Evolutionary conservation across 1,284 basidiomycete genomes (phyloP).

Genomic region (Boletus sp.): DNA sequence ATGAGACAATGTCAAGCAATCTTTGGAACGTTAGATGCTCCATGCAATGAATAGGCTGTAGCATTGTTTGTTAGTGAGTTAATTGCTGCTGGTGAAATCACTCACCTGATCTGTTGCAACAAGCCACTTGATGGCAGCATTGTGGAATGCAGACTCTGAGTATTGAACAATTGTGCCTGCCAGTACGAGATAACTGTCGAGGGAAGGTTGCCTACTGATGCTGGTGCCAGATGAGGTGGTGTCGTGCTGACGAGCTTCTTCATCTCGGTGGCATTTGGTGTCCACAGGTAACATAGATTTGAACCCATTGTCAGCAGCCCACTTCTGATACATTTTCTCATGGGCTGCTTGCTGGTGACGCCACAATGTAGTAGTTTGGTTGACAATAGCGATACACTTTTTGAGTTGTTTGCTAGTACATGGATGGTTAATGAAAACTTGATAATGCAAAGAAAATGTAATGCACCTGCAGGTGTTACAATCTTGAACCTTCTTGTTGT

Average conservation of each 20-base stretch:
- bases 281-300: neutral
- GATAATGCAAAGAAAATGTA: neutral
- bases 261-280: neutral
- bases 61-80: neutral
- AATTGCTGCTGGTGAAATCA: neutral
- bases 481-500: neutral
- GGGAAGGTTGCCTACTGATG: neutral
- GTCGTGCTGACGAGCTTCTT: neutral
- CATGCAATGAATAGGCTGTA: too few relatives aligned
- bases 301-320: neutral
- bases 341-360: conserved; percentile 3
- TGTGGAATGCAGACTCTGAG: conserved; percentile 16
- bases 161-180: conserved; percentile 11
- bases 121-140: conserved; percentile 30
- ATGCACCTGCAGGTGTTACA: neutral
- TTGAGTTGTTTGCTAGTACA: neutral
- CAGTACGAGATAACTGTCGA: conserved; percentile 6
- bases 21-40: too few relatives aligned
- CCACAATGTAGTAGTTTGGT: neutral
- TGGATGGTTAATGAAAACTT: neutral
- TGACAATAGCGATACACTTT: neutral
- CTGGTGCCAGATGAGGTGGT: neutral
- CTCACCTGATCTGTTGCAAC: conserved; percentile 31
- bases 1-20: too few relatives aligned
- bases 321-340: neutral